Evolutionary conservation across 805 yeast species (phyloP).

Genomic region (Myxozyma mucilagina): DNA sequence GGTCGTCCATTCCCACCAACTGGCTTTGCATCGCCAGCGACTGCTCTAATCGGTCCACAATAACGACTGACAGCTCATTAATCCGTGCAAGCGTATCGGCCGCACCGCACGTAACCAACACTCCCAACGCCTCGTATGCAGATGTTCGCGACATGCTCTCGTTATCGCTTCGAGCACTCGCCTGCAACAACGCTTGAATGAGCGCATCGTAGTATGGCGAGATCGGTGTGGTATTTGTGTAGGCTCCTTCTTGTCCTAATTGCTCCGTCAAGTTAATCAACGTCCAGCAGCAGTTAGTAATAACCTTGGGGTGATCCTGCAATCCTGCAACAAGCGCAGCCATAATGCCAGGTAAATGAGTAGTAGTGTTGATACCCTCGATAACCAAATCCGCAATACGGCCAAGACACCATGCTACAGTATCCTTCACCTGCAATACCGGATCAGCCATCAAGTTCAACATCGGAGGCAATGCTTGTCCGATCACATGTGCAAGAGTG

Average conservation of each 20-base stretch:
- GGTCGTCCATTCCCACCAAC: constrained; percentile 66
- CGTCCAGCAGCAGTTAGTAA: constrained; percentile 98
- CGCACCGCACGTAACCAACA: constrained; percentile 75
- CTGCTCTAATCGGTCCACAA: constrained; percentile 67
- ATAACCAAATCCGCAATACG: constrained; percentile 87
- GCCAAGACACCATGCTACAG: constrained; percentile 98
- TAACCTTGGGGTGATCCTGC: constrained; percentile 86
- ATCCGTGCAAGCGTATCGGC: constrained; percentile 67
- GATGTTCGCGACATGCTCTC: constrained; percentile 89
- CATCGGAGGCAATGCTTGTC: constrained; percentile 82
- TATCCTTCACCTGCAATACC: constrained; percentile 84
- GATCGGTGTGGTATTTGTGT: constrained; percentile 56
- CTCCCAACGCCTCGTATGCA: constrained; percentile 91
- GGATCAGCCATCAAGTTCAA: constrained; percentile 72
- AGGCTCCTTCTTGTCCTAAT: constrained; percentile 54
- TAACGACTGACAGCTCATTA: constrained; percentile 71
- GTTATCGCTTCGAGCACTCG: constrained; percentile 73
- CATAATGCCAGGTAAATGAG: constrained; percentile 68
- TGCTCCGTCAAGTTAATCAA: constrained; percentile 89
- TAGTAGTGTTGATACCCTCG: constrained; percentile 66
- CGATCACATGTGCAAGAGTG: constrained; percentile 65
- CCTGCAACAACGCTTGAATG: constrained; percentile 66
- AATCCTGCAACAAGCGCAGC: constrained; percentile 78
- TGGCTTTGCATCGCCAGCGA: constrained; percentile 63
- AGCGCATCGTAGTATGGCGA: constrained; percentile 71